Percentiles rank a stretch among this genome's conserved stretches.
Conservation (phyloP, 1,284 basidiomycete species). For the Schizophyllum commune region DNA sequence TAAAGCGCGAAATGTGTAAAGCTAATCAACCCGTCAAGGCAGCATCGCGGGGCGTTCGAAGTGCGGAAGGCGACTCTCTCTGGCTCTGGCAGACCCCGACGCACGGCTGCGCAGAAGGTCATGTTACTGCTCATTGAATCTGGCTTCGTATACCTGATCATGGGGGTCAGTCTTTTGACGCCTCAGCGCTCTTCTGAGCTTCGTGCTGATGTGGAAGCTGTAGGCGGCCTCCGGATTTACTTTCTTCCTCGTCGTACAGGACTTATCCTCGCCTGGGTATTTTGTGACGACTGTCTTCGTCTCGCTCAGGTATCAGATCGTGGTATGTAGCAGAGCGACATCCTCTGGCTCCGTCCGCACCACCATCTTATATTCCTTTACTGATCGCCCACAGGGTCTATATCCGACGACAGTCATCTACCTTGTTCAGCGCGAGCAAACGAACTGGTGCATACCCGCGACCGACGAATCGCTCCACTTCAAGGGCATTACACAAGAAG, state of each 20-base stretch:
- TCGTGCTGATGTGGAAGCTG: not conserved
- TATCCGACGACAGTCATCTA: conserved; percentile 11
- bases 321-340: not conserved
- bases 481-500: not conserved
- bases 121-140: conserved; percentile 10
- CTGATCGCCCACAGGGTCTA: conserved; percentile 3
- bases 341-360: not conserved
- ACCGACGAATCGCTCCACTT: not conserved
- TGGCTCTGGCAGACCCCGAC: not conserved
- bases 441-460: not conserved
- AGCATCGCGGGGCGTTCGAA: conserved; percentile 2
- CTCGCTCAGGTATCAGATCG: not conserved
- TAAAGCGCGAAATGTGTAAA: not conserved
- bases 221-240: conserved; percentile 1
- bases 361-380: not conserved
- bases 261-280: not conserved
- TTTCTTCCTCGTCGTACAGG: not conserved
- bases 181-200: not conserved
- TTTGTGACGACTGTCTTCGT: not conserved
- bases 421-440: conserved; percentile 8
- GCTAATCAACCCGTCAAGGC: not conserved
- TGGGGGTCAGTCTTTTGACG: conserved; percentile 4
- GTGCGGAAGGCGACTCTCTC: not conserved
- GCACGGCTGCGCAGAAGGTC: conserved; percentile 1
- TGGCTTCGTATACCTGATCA: conserved; percentile 6